phyloP scores from a whole-genome alignment of 75 land plant genomes.

The Chamaecyparis obtusa region DNA sequence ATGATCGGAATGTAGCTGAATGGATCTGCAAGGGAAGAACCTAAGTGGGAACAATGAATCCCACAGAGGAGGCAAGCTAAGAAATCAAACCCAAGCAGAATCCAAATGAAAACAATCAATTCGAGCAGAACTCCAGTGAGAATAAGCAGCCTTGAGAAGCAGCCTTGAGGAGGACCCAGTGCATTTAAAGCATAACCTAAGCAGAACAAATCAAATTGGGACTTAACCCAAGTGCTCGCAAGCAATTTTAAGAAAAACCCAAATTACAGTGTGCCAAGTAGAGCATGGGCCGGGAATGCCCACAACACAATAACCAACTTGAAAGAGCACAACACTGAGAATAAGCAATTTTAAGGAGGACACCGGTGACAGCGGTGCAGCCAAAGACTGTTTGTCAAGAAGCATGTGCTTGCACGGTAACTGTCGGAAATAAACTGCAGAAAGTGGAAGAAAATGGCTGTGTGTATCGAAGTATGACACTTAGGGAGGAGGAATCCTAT shows the following conservation, averaged over 20 bases:
- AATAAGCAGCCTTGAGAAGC: not conserved
- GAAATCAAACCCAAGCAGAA: not conserved
- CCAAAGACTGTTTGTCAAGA: not conserved
- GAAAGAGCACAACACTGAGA: not conserved
- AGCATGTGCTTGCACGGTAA: constrained; percentile 14
- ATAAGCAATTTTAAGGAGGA: not conserved
- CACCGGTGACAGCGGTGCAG: not conserved
- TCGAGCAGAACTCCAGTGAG: not conserved
- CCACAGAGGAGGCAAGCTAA: not conserved
- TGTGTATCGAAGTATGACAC: not conserved
- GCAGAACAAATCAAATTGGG: not conserved
- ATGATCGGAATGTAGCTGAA: constrained; percentile 8
- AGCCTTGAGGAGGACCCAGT: not conserved
- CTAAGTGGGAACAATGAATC: not conserved
- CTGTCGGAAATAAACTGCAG: not conserved
- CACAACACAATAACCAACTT: not conserved
- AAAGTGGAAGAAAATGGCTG: not conserved
- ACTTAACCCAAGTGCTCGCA: not conserved
- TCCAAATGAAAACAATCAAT: not conserved
- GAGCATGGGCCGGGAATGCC: not conserved
- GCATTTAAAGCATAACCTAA: not conserved
- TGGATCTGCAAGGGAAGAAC: constrained; percentile 4
- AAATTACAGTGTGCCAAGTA: not conserved
- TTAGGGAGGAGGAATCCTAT: not conserved
- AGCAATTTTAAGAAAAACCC: not conserved